Conservation (phyloP, 1,284 basidiomycete genomes). For the Phenoliferia sp. region DNA sequence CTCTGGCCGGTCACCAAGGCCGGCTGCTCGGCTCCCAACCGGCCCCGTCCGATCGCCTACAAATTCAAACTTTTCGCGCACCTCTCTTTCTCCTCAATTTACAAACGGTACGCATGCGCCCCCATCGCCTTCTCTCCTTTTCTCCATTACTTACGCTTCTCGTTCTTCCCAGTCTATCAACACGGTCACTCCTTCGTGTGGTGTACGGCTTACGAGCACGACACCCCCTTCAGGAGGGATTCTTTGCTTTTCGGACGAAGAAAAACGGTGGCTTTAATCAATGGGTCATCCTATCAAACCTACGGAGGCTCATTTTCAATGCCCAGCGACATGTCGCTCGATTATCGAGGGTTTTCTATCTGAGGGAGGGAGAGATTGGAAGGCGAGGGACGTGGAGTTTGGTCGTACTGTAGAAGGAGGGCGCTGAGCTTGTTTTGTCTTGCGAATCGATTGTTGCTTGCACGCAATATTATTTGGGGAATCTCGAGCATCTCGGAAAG, state of each 20-base stretch:
- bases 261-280: background rate
- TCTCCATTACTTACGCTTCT: background rate
- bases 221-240: background rate
- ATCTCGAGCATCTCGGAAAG: too few relatives aligned
- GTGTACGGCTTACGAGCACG: background rate
- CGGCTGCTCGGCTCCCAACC: too few relatives aligned
- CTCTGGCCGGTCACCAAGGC: too few relatives aligned
- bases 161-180: background rate
- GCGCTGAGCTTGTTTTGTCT: too few relatives aligned
- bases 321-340: background rate
- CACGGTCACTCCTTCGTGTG: background rate
- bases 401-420: too few relatives aligned
- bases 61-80: background rate
- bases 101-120: background rate
- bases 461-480: too few relatives aligned
- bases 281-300: background rate
- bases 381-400: background rate
- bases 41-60: background rate
- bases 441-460: too few relatives aligned
- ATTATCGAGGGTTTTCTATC: background rate
- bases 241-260: background rate
- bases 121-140: background rate
- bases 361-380: background rate
- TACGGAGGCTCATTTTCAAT: background rate
- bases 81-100: background rate